These are phyloP conservation scores for Sporobolomyces pararoseus DNA, from an alignment of 768 basidiomycete species.

Conservation along the genomic window DNA sequence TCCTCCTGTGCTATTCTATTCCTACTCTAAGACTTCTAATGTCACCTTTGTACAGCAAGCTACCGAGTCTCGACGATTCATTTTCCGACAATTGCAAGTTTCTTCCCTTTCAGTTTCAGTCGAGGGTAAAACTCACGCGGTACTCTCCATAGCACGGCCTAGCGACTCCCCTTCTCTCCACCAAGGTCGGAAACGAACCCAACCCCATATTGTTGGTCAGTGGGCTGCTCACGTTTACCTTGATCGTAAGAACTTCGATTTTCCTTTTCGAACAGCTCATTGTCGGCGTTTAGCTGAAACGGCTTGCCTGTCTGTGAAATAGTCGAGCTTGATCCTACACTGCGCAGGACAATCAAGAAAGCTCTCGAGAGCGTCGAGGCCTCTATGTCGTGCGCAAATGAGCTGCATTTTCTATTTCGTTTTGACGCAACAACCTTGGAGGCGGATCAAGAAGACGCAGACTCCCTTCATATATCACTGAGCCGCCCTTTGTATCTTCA, in stretches of 20 bases:
- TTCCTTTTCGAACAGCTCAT: too few relatives aligned
- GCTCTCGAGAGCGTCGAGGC: conserved; percentile 49
- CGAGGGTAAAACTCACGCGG: too few relatives aligned
- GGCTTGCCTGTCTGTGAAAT: conserved; percentile 50
- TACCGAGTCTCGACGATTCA: conserved; percentile 26
- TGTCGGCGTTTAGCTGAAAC: too few relatives aligned
- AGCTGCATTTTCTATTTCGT: background rate
- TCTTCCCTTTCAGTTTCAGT: too few relatives aligned
- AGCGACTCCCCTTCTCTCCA: conserved; percentile 70
- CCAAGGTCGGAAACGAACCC: conserved; percentile 72
- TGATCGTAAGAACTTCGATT: conserved; percentile 58
- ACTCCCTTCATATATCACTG: conserved; percentile 73
- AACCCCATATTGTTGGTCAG: conserved; percentile 81
- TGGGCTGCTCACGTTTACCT: conserved; percentile 76
- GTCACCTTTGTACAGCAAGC: conserved; percentile 16
- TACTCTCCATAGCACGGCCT: conserved; percentile 6
- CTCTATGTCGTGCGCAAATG: too few relatives aligned
- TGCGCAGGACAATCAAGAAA: conserved; percentile 50
- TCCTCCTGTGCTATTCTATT: background rate
- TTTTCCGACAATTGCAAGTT: background rate
- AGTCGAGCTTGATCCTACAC: conserved; percentile 48
- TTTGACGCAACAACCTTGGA: too few relatives aligned
- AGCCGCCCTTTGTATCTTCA: conserved; percentile 76
- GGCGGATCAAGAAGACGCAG: conserved; percentile 50
- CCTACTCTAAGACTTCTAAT: too few relatives aligned